Evolutionary conservation across 768 basidiomycete species (phyloP), one percentile per base, ranked within the genome.

Genomic region (Pulveroboletus sp.): DNA sequence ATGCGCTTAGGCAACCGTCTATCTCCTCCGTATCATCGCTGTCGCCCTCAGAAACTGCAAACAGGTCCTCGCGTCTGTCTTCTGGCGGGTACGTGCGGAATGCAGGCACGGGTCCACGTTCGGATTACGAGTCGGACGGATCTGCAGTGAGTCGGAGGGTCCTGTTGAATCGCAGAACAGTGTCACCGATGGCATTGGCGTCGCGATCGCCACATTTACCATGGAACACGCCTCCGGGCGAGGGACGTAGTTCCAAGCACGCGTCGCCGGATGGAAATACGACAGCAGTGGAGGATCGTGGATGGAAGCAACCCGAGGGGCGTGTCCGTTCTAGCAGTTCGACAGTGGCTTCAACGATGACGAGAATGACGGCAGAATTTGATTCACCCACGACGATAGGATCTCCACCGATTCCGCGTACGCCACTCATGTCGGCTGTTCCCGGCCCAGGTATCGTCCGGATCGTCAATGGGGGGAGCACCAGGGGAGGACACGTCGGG

Each of bases 151-250:
- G 87, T 61, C 76, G 85, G 43, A 68, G 74, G 42, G 75, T 90
- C 13, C 77, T 79, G 24, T 59, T 89, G 43, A 84, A 86, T 61
- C 79, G 86, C 30, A 77, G 76, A 54, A 80, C 82, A 11, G 65
- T 86, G 5, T 89, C 87, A 5, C 85, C 87, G 4, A 83, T 87
- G 82, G 84, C 86, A 15, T 73, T 80, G 30, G 69, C 67, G 13
- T 79, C 73, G 50, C 72, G 75, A 49, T 62, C 71, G 17, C 63
- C 66, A 28, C 67, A 58, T 50, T 59, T 65, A 10, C 60, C 65
- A 11, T 64, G 71, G 71, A 62, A 59, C 9, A 35, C 69, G 70
- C 75, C 71, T 3, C 76, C 77, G 6, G 73, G 75, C 1, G 61
- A 62, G 0, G 66, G 67, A 33, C 74, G 77, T 3, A 43, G 52